Conservation (phyloP, 768 basidiomycete genomes). For the Pulveroboletus ravenelii region DNA sequence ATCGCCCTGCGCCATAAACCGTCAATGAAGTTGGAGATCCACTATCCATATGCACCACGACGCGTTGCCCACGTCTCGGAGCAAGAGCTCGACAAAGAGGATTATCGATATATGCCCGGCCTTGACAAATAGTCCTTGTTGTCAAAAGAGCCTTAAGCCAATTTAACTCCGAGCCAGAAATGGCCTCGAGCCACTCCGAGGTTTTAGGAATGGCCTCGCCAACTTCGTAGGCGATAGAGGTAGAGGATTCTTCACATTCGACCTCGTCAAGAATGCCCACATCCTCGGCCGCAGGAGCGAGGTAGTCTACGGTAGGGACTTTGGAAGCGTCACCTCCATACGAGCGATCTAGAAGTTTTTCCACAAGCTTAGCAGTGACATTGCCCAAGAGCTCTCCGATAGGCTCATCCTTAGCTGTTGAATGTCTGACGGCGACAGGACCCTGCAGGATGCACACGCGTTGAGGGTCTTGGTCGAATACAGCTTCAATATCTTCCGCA, state of each 20-base stretch:
- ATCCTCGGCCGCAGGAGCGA: slow-evolving; percentile 50
- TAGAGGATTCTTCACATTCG: slow-evolving; percentile 37
- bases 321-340: slow-evolving; percentile 72
- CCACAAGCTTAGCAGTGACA: slow-evolving; percentile 72
- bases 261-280: slow-evolving; percentile 39
- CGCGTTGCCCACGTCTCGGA: slow-evolving; percentile 75
- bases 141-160: slow-evolving; percentile 87
- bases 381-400: slow-evolving; percentile 89
- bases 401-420: slow-evolving; percentile 86
- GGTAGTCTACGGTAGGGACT: slow-evolving; percentile 82
- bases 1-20: slow-evolving; percentile 76
- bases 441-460: slow-evolving; percentile 97
- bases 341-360: slow-evolving; percentile 70
- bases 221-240: slow-evolving; percentile 47
- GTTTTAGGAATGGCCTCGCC: slow-evolving; percentile 53
- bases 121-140: slow-evolving; percentile 83
- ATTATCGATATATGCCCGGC: slow-evolving; percentile 80
- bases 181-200: slow-evolving; percentile 73
- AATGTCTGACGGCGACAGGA: slow-evolving; percentile 89
- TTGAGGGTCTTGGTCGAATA: slow-evolving; percentile 98
- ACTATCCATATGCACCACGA: slow-evolving; percentile 53
- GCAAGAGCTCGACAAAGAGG: slow-evolving; percentile 82
- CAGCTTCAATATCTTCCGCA: slow-evolving; percentile 96
- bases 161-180: slow-evolving; percentile 75
- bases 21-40: slow-evolving; percentile 53